Base-by-base conservation (phyloP, 1,284 basidiomycete genomes). In the Malassezia restricta region DNA sequence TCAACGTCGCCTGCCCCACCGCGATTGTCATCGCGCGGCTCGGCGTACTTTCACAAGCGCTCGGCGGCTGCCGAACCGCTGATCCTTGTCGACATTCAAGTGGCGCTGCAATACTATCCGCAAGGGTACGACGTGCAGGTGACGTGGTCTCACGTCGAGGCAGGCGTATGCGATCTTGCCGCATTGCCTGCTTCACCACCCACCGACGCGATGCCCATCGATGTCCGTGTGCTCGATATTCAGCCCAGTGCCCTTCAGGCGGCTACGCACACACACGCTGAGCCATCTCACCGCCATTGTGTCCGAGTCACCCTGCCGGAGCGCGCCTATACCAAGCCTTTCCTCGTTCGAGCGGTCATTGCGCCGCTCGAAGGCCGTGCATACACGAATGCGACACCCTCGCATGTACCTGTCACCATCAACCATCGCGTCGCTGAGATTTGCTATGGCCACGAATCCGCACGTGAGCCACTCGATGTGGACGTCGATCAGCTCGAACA, bases 201-300 rank as follows among this genome's bases (percentile, higher is more conserved):
- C 27, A 40, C 24, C 43, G 43, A 31, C 20, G 24, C 38, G 40
- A 42, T 71, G 31, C 68, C 69, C 9, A 47, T 66, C 20, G 51
- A 59, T 20, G 50, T 65, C 20, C 47, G 47, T 9, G 58, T 66
- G 8, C 64, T 61, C 47, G 69, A 72, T 33, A 49, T 69, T 39
- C 69, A 68, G 8, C 68, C 69, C 7, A 66, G 65, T 27, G 68
- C 69, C 3, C 58, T 71, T n/a, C 59, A 68, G 7, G 69, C 66
- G 0, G 69, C 69, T 3, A 71, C 69, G 17, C 62, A 67, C 2
- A 62, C 65, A 43, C 59, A 65, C 0, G 58, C 59, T 3, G 61
- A 60, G 3, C 57, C 65, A n/a, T 64, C 65, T 4, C 64, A 65
- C 45, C 62, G 62, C 49, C 69, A 72, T 47, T 57, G 69, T 4